Conservation (phyloP, 768 basidiomycete species). For the Lactifluus echinatus region DNA sequence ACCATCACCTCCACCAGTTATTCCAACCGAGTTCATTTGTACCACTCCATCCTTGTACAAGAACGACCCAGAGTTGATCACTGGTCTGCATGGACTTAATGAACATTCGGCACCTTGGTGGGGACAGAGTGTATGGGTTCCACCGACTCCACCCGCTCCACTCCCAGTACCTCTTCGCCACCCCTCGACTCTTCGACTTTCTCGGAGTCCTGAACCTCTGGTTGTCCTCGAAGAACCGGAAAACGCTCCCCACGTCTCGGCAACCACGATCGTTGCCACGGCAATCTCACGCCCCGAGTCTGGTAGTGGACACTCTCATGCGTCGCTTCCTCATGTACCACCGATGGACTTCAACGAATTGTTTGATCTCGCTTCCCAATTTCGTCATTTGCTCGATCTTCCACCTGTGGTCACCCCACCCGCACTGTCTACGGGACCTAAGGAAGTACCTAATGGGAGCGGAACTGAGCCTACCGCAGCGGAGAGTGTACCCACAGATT, state of each 20-base stretch:
- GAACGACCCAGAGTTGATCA: not conserved
- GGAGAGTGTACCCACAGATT: slow-evolving; percentile 12
- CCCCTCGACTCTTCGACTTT: slow-evolving; percentile 4
- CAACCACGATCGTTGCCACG: not conserved
- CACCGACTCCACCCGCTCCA: slow-evolving; percentile 10
- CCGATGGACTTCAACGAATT: slow-evolving; percentile 20
- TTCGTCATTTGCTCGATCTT: slow-evolving; percentile 20
- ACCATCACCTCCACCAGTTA: slow-evolving; percentile 13
- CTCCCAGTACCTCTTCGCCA: slow-evolving; percentile 12
- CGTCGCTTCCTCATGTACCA: slow-evolving; percentile 18
- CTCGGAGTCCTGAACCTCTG: slow-evolving; percentile 7
- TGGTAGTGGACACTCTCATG: not conserved
- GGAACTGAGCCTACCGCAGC: not conserved
- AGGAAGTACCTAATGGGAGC: not conserved
- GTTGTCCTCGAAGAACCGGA: not conserved
- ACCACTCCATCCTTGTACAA: slow-evolving; percentile 7
- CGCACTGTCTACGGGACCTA: not conserved
- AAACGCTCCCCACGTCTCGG: not conserved
- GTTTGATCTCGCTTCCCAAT: slow-evolving; percentile 20
- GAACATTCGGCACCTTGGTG: slow-evolving; percentile 5
- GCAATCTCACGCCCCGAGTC: not conserved
- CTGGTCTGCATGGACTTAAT: not conserved
- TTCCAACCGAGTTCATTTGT: slow-evolving; percentile 6
- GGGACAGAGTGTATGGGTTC: slow-evolving; percentile 12
- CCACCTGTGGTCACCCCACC: slow-evolving; percentile 12